Conservation (phyloP, 305 asterid genomes). For the Lippia alba region DNA sequence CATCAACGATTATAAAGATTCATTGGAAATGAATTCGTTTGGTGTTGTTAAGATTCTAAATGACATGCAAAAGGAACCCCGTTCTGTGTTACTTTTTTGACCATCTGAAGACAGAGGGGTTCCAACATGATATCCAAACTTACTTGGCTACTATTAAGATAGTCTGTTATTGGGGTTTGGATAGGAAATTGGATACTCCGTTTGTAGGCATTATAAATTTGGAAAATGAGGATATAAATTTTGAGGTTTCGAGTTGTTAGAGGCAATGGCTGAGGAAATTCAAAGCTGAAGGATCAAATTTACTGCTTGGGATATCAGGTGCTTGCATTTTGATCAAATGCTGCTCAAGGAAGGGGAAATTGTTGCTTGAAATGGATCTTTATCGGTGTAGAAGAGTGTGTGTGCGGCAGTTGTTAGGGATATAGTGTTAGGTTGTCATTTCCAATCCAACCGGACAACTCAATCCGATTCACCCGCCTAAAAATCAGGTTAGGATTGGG, state of each 20-base stretch:
- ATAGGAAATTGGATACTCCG: constrained; percentile 53
- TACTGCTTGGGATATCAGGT: constrained; percentile 49
- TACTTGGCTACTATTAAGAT: constrained; percentile 66
- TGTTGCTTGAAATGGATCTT: constrained; percentile 39
- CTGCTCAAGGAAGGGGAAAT: constrained; percentile 55
- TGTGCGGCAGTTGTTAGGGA: constrained; percentile 10
- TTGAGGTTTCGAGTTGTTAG: constrained; percentile 49
- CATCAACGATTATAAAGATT: constrained; percentile 35
- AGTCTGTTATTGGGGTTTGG: constrained; percentile 63
- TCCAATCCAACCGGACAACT: too few species aligned
- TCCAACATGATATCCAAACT: constrained; percentile 53
- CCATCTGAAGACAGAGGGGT: constrained; percentile 51
- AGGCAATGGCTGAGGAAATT: constrained; percentile 60
- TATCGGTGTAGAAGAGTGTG: neutral
- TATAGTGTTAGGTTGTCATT: constrained; percentile 12
- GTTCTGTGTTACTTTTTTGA: constrained; percentile 53
- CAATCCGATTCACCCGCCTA: too few species aligned
- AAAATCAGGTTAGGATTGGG: too few species aligned
- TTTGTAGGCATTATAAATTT: constrained; percentile 51
- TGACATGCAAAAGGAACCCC: constrained; percentile 56
- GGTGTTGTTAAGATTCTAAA: constrained; percentile 59
- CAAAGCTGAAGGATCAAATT: constrained; percentile 47
- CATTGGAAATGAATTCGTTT: constrained; percentile 40
- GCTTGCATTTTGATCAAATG: constrained; percentile 85
- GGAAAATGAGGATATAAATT: constrained; percentile 39